Evolutionary conservation across 768 basidiomycete genomes (phyloP), one percentile per base, ranked within the genome.

Genomic region (Agrocybe pediades): DNA sequence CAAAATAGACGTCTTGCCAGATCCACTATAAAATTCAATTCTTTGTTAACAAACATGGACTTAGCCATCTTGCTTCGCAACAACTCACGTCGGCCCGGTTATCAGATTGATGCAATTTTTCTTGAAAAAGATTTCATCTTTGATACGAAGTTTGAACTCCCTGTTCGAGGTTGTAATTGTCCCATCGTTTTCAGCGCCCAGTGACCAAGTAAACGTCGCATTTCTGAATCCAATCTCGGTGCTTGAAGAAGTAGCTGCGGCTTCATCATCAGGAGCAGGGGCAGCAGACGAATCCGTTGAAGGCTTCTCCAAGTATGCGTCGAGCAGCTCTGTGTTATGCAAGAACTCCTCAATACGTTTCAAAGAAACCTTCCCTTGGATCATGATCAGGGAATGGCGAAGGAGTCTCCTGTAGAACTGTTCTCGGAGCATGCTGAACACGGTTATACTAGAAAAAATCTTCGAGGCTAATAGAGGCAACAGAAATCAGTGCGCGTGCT

Each of bases 221-320:
- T 84, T 68, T n/a, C 71, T 69, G 60, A 86, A 81, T 0, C 84
- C 83, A 45, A 87, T 76, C n/a, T n/a, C n/a, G n/a, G n/a, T n/a
- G n/a, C n/a, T n/a, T n/a, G n/a, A n/a, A n/a, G n/a, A n/a, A n/a
- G n/a, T n/a, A n/a, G n/a, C n/a, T n/a, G n/a, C n/a, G n/a, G 63
- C 65, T 9, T 52, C 39, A 17, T 51, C 46, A 42, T 41, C 13
- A 24, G 17, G 15, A 40, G 40, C 13, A 48, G 46, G 21, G 25
- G 15, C 16, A 27, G 8, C 36, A 80, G 42, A 30, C 36, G 21
- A 21, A 25, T 45, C 26, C 13, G 47, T 13, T 29, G 17, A 20
- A 2, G 24, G 26, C 26, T n/a, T 43, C 26, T 58, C 25, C 15
- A 54, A 24, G 53, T 29, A 58, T 19, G 46, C 33, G 80, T 81